Base-by-base conservation (phyloP, 345 rosid species). In the Camelina sativa region DNA sequence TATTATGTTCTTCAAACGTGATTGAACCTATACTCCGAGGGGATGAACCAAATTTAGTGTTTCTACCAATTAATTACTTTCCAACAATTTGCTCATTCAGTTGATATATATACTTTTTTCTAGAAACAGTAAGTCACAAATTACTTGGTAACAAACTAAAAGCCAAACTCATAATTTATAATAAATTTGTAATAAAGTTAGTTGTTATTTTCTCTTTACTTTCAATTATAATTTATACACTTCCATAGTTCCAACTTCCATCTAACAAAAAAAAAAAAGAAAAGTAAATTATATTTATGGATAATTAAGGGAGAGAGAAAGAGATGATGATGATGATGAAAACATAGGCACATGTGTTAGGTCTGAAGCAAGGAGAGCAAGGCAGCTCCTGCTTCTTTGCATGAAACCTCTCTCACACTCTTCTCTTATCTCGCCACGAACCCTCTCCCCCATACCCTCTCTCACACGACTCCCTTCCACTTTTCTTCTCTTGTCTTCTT, bases 381-480 rank as follows among this genome's bases (percentile, higher is more conserved):
- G 76, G 72, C 80, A 77, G 80, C 80, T 77, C 80, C 72, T 71
- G 72, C 80, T 77, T 77, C 72, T 71, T 77, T 77, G 80, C 80
- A 77, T 77, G 80, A 64, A 71, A 71, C 72, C 80, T 69, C 50
- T 69, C 50, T 38, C 7, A 54, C 13, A 17, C 67, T 71, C 76
- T 77, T 71, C 76, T 65, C 67, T 65, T 41, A 62, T 71, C 41
- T 63, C 35, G 80, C 80, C 80, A 77, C 80, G 72, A 37, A 3
- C 32, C 67, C 66, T 25, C 75, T 56, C 28, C 71, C 50, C 80
- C 80, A 76, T 70, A 63, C 75, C 80, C 79, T 69, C 69, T 46
- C 69, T 46, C 58, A 75, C 72, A 65, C 44, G 66, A 41, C 32
- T 11, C 7, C 34, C 19, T 41, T 20, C 17, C 34, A 62, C 65